Base-by-base conservation (phyloP, 768 basidiomycete species). In the Russula emetica region DNA sequence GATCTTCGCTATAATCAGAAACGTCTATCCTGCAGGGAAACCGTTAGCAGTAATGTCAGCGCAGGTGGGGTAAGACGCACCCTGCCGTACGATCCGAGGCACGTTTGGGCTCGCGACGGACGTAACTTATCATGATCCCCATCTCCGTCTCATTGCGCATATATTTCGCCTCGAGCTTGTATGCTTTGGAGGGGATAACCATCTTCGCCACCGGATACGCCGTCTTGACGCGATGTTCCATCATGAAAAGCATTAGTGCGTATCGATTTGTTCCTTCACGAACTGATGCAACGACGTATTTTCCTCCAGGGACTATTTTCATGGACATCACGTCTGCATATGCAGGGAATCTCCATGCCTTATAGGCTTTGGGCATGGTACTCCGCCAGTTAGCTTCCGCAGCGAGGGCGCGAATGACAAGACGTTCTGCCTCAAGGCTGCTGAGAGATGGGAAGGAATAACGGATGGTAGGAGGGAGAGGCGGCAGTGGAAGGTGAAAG, bases 351-450 rank as follows among this genome's bases (percentile, higher is more conserved):
- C 34, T 57, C 66, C 66, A 69, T 18, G 40, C 54, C 5, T 54
- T 57, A 34, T 53, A 67, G 22, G 61, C 22, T 52, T 59, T 58
- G 40, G 68, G 68, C 36, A 55, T n/a, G 8, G 45, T 52, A 44
- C 66, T 67, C 44, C 62, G 54, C 68, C 68, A 69, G 66, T 69
- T 69, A n/a, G 68, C 66, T 38, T 69, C 66, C 11, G 63, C 58
- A 6, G 66, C 55, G 34, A 69, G 59, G 20, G 66, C 56, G 28
- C 68, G 68, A 26, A 58, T 45, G 10, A 69, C 56, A 16, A 69
- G 34, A 30, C 66, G 66, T 44, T 69, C 68, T 16, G 68, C 60
- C 38, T 69, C 68, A 10, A 69, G 54, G 42, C 66, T 66, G 32
- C 66, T 69, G 38, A 69, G 62, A 18, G 28, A 47, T 1, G 54